phyloP scores from a whole-genome alignment of 2,329 filamentous ascomycete genomes.

The Ophiocordyceps robertsii region DNA sequence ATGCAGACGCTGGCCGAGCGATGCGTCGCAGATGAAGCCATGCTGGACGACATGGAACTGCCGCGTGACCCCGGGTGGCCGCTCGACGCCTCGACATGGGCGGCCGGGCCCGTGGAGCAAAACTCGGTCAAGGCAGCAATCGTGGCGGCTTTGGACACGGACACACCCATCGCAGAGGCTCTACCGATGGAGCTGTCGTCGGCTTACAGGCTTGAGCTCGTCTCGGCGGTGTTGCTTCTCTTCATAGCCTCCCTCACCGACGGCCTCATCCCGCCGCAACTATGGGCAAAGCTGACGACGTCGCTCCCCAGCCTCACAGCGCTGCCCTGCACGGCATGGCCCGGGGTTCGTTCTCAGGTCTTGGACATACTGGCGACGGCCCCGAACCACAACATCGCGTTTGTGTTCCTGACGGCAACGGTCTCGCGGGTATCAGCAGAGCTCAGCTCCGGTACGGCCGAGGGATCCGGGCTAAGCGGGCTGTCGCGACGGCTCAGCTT shows the following conservation, averaged over 20 bases:
- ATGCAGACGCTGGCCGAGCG: constrained; percentile 47
- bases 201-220: constrained; percentile 57
- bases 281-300: constrained; percentile 59
- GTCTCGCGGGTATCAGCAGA: constrained; percentile 42
- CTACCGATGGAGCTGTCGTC: constrained; percentile 52
- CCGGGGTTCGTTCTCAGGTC: constrained; percentile 36
- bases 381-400: constrained; percentile 75
- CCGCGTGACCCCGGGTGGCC: constrained; percentile 48
- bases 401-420: constrained; percentile 76
- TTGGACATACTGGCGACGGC: constrained; percentile 61
- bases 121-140: constrained; percentile 21
- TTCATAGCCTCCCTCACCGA: constrained; percentile 68
- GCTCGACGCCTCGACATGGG: constrained; percentile 31
- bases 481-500: constrained; percentile 34
- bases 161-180: constrained; percentile 43
- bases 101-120: constrained; percentile 8
- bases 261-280: constrained; percentile 55
- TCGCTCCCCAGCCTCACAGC: constrained; percentile 29
- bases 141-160: constrained; percentile 60
- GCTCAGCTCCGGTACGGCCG: constrained; percentile 25
- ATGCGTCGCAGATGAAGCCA: constrained; percentile 45
- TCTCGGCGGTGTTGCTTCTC: constrained; percentile 56
- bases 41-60: constrained; percentile 39
- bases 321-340: constrained; percentile 13
- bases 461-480: constrained; percentile 8